phyloP scores from a whole-genome alignment of 768 basidiomycete species.

The Tricholoma bakamatsutake region DNA sequence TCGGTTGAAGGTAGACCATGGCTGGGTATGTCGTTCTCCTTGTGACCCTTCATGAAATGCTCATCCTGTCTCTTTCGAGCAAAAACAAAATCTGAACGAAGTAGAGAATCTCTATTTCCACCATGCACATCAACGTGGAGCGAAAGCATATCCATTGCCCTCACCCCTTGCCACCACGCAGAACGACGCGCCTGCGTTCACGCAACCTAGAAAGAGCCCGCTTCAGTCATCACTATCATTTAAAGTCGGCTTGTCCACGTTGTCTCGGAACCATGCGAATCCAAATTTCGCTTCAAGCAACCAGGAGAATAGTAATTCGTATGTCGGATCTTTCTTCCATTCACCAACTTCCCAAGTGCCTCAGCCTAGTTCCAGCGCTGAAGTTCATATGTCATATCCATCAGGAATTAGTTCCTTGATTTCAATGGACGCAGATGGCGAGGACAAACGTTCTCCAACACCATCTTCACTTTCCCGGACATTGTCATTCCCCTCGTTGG shows the following conservation, averaged over 20 bases:
- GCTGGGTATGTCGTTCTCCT: slow-evolving; percentile 52
- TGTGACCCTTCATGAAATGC: not conserved
- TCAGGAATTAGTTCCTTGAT: slow-evolving; percentile 7
- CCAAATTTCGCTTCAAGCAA: slow-evolving; percentile 2
- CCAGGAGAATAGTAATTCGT: not conserved
- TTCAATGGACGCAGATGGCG: slow-evolving; percentile 10
- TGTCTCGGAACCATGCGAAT: slow-evolving; percentile 7
- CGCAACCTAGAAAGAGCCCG: slow-evolving; percentile 3
- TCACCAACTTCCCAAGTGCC: not conserved
- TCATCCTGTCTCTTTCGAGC: slow-evolving; percentile 31
- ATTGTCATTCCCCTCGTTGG: slow-evolving; percentile 2
- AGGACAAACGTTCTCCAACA: slow-evolving; percentile 9
- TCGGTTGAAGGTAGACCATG: slow-evolving; percentile 72
- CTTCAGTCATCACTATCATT: slow-evolving; percentile 26
- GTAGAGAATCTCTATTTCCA: slow-evolving; percentile 82
- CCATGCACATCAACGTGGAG: slow-evolving; percentile 50
- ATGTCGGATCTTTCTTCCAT: not conserved
- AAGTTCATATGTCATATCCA: not conserved
- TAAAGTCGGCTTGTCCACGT: slow-evolving; percentile 12
- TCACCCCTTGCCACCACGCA: slow-evolving; percentile 21
- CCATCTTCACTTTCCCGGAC: not conserved
- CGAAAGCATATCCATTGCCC: slow-evolving; percentile 23
- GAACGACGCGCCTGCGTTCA: slow-evolving; percentile 10
- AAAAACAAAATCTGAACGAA: slow-evolving; percentile 74
- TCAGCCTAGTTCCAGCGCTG: not conserved